These are phyloP conservation scores for Cercophora newfieldiana DNA, from an alignment of 495 filamentous ascomycete species.

Conservation along the genomic window DNA sequence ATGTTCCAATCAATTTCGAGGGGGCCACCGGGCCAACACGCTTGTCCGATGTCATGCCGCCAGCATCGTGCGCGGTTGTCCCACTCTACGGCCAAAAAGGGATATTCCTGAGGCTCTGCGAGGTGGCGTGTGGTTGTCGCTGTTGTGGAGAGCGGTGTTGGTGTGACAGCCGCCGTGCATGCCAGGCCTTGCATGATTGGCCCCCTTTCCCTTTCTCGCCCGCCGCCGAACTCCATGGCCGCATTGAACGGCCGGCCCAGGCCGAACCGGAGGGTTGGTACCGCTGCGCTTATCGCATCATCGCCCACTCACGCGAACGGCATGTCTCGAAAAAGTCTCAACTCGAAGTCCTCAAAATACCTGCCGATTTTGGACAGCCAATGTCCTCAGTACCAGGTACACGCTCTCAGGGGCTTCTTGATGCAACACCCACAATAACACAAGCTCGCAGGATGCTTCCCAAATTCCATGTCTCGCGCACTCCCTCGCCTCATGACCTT, in stretches of 20 bases:
- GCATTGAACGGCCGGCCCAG: neutral
- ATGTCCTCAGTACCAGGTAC: neutral
- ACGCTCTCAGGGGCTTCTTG: neutral
- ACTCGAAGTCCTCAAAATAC: neutral
- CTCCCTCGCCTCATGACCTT: neutral
- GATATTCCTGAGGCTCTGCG: constrained; percentile 2
- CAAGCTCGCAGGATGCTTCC: too few relatives aligned
- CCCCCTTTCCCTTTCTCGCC: neutral
- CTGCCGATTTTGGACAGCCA: neutral
- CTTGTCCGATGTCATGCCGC: neutral
- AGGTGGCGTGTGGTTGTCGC: neutral
- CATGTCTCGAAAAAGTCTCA: neutral
- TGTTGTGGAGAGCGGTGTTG: neutral
- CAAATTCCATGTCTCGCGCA: neutral
- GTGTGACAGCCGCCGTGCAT: constrained; percentile 13
- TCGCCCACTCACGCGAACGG: neutral
- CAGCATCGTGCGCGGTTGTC: neutral
- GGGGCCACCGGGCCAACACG: neutral
- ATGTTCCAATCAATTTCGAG: neutral
- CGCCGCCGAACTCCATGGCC: neutral
- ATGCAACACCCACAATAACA: neutral
- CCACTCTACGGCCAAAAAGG: neutral
- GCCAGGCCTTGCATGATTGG: constrained; percentile 2
- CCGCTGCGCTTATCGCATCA: neutral
- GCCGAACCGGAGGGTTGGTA: constrained; percentile 7